Conservation (phyloP, 768 basidiomycete species). For the Pulveroboletus sp. region DNA sequence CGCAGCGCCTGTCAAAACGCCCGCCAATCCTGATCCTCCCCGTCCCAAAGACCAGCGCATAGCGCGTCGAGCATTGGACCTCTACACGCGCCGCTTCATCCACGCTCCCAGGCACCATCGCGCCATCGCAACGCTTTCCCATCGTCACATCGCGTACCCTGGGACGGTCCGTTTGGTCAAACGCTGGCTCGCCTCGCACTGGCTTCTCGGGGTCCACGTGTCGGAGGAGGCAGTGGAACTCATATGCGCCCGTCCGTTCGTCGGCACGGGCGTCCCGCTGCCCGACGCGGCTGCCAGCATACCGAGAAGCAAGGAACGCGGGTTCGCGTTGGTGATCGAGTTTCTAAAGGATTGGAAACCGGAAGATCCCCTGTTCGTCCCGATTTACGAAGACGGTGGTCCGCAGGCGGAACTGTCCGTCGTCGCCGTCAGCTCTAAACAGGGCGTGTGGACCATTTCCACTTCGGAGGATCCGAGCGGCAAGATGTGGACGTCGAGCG, state of each 20-base stretch:
- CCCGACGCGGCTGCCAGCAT: slow-evolving; percentile 40
- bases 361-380: slow-evolving; percentile 69
- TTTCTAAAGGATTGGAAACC: slow-evolving; percentile 83
- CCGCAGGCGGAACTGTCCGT: slow-evolving; percentile 7
- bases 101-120: slow-evolving; percentile 83
- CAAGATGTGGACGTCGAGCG: slow-evolving; percentile 65
- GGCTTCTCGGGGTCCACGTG: slow-evolving; percentile 73
- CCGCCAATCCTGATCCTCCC: slow-evolving; percentile 1
- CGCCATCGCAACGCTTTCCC: slow-evolving; percentile 72
- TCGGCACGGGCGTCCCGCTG: slow-evolving; percentile 40
- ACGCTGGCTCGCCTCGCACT: slow-evolving; percentile 90
- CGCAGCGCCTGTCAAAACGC: slow-evolving; percentile 41
- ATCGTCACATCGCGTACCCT: slow-evolving; percentile 74
- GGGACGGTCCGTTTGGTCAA: slow-evolving; percentile 86
- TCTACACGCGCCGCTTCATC: slow-evolving; percentile 69
- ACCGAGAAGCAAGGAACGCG: slow-evolving; percentile 75
- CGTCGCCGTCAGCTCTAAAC: slow-evolving; percentile 31
- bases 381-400: slow-evolving; percentile 49
- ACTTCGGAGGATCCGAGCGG: slow-evolving; percentile 79
- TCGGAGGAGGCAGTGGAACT: slow-evolving; percentile 80
- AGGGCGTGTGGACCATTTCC: slow-evolving; percentile 68
- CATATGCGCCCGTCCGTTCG: slow-evolving; percentile 74
- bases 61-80: slow-evolving; percentile 52
- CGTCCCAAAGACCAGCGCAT: slow-evolving; percentile 45
- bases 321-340: slow-evolving; percentile 69